phyloP scores from a whole-genome alignment of 2,329 filamentous ascomycete species.

The Aspergillus intermedius region DNA sequence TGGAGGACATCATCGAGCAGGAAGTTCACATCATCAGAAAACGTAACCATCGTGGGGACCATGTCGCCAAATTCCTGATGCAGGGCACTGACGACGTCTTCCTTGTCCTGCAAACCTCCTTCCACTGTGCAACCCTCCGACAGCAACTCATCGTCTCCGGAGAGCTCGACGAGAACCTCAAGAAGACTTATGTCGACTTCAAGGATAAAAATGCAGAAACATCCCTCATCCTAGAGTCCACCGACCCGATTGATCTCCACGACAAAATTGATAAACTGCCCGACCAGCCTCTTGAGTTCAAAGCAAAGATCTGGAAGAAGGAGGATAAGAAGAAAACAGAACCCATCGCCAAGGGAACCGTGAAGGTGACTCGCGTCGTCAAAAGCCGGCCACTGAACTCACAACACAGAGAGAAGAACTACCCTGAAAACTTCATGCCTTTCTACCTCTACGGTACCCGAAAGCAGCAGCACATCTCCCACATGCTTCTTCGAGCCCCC shows the following conservation, averaged over 20 bases:
- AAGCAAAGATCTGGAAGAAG: neutral
- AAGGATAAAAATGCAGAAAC: neutral
- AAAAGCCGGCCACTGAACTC: conserved; percentile 33
- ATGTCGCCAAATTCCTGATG: neutral
- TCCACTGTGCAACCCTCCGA: conserved; percentile 37
- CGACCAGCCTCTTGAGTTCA: neutral
- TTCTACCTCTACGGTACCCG: conserved; percentile 41
- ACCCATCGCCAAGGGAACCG: neutral
- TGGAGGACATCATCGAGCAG: conserved; percentile 2
- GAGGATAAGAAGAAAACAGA: neutral
- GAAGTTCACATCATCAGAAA: conserved; percentile 2
- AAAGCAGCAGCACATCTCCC: conserved; percentile 35
- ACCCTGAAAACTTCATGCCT: conserved; percentile 35
- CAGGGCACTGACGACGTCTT: conserved; percentile 27
- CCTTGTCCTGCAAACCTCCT: conserved; percentile 35
- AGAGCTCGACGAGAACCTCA: neutral
- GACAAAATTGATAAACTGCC: neutral
- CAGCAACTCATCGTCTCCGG: conserved; percentile 30
- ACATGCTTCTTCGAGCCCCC: conserved; percentile 37
- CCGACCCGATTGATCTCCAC: neutral
- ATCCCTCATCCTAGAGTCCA: neutral
- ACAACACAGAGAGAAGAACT: conserved; percentile 26
- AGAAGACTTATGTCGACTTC: neutral
- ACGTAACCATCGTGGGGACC: neutral
- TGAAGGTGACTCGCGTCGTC: conserved; percentile 16